Percentiles rank a stretch among this genome's conserved stretches.
Evolutionary conservation across 768 basidiomycete genomes (phyloP).

Genomic region (Leccinum disarticulatum): DNA sequence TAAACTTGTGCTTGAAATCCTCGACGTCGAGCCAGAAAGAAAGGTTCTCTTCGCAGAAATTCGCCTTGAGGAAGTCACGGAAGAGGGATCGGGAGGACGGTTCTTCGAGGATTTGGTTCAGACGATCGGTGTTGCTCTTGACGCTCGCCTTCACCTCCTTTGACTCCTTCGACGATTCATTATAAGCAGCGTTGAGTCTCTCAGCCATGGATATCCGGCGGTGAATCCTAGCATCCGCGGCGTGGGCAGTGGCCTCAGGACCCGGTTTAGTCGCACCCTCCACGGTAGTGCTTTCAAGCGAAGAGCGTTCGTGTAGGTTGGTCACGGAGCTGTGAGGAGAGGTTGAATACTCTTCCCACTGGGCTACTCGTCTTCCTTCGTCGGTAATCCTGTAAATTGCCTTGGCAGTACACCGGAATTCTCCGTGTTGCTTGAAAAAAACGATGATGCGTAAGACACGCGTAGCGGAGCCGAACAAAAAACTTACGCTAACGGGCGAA

Average conservation of each 20-base stretch:
- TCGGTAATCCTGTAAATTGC: conserved; percentile 94
- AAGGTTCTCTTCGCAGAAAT: conserved; percentile 98
- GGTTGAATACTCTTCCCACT: conserved; percentile 65
- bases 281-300: conserved; percentile 44
- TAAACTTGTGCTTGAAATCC: conserved; percentile 96
- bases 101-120: conserved; percentile 91
- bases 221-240: conserved; percentile 66
- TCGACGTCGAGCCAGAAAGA: conserved; percentile 97
- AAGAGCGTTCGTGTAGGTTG: conserved; percentile 61
- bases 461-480: not conserved
- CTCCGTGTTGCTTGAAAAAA: conserved; percentile 74
- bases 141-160: conserved; percentile 49
- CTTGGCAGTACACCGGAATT: conserved; percentile 95
- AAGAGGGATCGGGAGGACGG: conserved; percentile 86
- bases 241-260: conserved; percentile 29
- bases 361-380: conserved; percentile 81
- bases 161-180: conserved; percentile 52
- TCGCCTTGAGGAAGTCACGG: conserved; percentile 89
- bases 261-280: conserved; percentile 27
- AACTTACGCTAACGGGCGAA: conserved; percentile 69
- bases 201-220: conserved; percentile 77
- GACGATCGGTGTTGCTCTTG: conserved; percentile 90
- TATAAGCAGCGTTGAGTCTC: conserved; percentile 54
- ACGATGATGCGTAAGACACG: conserved; percentile 11
- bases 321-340: conserved; percentile 69